Evolutionary conservation across 1,284 basidiomycete genomes (phyloP).

Genomic region (Papiliotrema nemorosa): DNA sequence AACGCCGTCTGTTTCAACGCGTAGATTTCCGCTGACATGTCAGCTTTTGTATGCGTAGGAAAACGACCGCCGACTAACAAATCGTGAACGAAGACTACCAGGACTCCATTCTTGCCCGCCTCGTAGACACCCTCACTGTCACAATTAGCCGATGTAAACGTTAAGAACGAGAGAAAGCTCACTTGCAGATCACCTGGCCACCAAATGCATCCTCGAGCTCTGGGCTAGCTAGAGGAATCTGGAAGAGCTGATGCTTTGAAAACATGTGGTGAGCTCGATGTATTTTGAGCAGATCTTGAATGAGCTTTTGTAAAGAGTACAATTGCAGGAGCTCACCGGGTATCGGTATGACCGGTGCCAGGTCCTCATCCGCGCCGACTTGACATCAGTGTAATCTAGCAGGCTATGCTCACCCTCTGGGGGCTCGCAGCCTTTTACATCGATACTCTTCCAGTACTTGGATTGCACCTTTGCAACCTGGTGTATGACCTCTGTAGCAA

Average conservation of each 20-base stretch:
- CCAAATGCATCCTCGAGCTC: conserved; percentile 67
- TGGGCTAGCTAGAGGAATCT: conserved; percentile 68
- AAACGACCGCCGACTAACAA: conserved; percentile 2
- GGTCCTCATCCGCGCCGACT: conserved; percentile 3
- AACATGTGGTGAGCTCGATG: conserved; percentile 77
- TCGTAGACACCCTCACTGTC: conserved; percentile 51
- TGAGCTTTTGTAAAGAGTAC: not conserved
- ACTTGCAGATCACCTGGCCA: conserved; percentile 82
- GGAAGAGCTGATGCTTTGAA: conserved; percentile 67
- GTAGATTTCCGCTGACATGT: conserved; percentile 69
- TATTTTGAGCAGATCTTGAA: conserved; percentile 67
- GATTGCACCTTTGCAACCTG: conserved; percentile 81
- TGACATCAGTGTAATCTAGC: not conserved
- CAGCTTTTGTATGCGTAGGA: not conserved
- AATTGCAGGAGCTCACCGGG: conserved; percentile 16
- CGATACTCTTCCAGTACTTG: conserved; percentile 83
- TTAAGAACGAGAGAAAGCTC: conserved; percentile 40
- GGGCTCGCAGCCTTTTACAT: conserved; percentile 72
- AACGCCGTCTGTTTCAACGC: conserved; percentile 69
- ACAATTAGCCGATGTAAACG: not conserved
- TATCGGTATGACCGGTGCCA: conserved; percentile 25
- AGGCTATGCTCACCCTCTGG: conserved; percentile 49
- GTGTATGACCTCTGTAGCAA: conserved; percentile 80
- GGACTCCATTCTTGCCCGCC: conserved; percentile 52
- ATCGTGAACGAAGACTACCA: conserved; percentile 5